Base-by-base conservation (phyloP, 805 yeast species). In the Teunomyces cretensis region DNA sequence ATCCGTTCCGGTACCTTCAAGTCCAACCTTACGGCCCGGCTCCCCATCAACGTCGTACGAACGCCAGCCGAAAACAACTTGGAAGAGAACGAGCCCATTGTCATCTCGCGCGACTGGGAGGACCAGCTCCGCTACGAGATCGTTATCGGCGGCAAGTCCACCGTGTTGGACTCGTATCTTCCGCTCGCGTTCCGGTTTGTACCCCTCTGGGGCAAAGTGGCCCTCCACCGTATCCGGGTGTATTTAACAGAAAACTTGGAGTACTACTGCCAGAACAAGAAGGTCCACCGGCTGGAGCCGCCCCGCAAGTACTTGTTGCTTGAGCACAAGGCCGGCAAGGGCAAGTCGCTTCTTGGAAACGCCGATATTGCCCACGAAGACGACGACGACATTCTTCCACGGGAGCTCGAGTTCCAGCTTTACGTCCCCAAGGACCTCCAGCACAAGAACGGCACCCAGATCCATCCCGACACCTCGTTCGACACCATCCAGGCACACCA, bases 281-380 rank as follows among this genome's bases (percentile, higher is more conserved):
- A 85, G 60, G 96, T 92, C 11, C 98, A 94, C 63, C 74, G 98
- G 44, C 80, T 89, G 63, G 98, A 94, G 67, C 97, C 99, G 0
- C 75, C 86, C 1, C 84, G 83, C 58, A 91, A 91, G 66, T 88
- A 78, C 55, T 65, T 92, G 38, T 64, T 94, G 32, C 71, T 89
- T 36, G 99, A 94, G 61, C 91, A 87, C 58, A 82, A 80, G 57
- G 89, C 96, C 2, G 57, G 67, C 30, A 69, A 68, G 43, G 79
- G 76, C 9, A 57, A 59, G 32, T 78, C 80, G 44, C 65, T 80
- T 39, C 63, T 83, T 38, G 62, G 76, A n/a, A 70, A 75, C 15
- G 61, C 59, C 37, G 65, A 58, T 8, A 73, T 52, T 22, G 51
- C 51, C 9, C 57, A 54, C 9, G 61, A 56, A 6, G 64, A 60